phyloP scores from a whole-genome alignment of 1,284 basidiomycete genomes.

The Cryptococcus hybrid region DNA sequence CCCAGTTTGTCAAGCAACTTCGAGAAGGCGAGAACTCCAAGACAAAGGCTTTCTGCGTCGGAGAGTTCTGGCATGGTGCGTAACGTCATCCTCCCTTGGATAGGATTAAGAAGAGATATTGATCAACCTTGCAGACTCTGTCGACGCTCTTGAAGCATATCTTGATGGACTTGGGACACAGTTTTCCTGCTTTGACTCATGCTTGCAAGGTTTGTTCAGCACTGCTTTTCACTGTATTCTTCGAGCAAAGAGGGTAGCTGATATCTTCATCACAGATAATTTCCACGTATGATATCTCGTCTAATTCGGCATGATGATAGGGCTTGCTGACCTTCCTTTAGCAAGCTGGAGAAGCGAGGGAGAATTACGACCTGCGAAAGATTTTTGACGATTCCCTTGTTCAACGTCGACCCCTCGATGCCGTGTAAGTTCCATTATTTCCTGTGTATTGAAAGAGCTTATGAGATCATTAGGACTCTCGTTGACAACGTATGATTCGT shows the following conservation, averaged over 20 bases:
- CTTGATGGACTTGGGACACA: slow-evolving; percentile 52
- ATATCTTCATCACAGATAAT: slow-evolving; percentile 35
- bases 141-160: slow-evolving; percentile 39
- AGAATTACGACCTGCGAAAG: slow-evolving; percentile 55
- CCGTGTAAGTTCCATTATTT: slow-evolving; percentile 50
- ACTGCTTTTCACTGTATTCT: not conserved
- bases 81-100: not conserved
- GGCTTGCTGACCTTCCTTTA: not conserved
- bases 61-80: slow-evolving; percentile 57
- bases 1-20: slow-evolving; percentile 57
- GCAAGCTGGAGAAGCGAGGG: slow-evolving; percentile 54
- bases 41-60: slow-evolving; percentile 54
- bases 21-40: slow-evolving; percentile 51
- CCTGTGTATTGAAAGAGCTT: not conserved
- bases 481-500: slow-evolving; percentile 52
- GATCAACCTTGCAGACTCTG: slow-evolving; percentile 27
- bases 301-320: not conserved
- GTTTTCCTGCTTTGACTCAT: slow-evolving; percentile 60
- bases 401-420: slow-evolving; percentile 57
- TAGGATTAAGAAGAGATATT: slow-evolving; percentile 3
- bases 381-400: slow-evolving; percentile 60
- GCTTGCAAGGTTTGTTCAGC: slow-evolving; percentile 49
- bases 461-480: slow-evolving; percentile 45
- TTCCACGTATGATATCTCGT: slow-evolving; percentile 50
- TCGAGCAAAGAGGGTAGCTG: not conserved